These are phyloP conservation scores for Mycena citricolor DNA, from an alignment of 1,284 basidiomycete species.

Conservation along the genomic window DNA sequence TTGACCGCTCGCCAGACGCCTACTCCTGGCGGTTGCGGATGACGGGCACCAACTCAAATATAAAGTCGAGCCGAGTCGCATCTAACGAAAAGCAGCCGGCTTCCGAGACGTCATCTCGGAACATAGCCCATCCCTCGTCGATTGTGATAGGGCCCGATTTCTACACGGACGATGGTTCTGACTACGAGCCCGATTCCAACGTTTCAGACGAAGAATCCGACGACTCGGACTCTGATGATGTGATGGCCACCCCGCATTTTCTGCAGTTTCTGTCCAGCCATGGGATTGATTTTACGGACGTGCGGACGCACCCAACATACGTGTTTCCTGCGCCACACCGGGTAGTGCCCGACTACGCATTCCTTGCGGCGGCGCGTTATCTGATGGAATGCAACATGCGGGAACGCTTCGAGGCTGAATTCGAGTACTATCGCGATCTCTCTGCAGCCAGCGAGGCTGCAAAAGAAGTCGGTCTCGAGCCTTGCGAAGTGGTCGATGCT, in stretches of 20 bases:
- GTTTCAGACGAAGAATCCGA: conserved; percentile 24
- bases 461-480: conserved; percentile 12
- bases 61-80: neutral
- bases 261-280: conserved; percentile 17
- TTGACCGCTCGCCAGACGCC: conserved; percentile 14
- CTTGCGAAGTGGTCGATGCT: conserved; percentile 32
- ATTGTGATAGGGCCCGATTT: conserved; percentile 15
- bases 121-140: conserved; percentile 15
- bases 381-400: conserved; percentile 40
- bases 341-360: conserved; percentile 41
- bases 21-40: conserved; percentile 17
- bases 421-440: neutral
- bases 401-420: conserved; percentile 22
- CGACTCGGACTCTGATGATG: conserved; percentile 25
- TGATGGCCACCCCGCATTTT: neutral
- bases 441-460: conserved; percentile 7
- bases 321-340: conserved; percentile 31
- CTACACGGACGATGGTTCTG: conserved; percentile 20
- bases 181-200: conserved; percentile 27
- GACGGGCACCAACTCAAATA: conserved; percentile 2
- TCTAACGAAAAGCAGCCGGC: neutral
- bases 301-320: conserved; percentile 23
- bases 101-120: neutral
- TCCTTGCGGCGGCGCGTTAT: conserved; percentile 38
- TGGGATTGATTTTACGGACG: conserved; percentile 21